Percentiles rank a stretch among this genome's conserved stretches.
These are phyloP conservation scores for Diaporthe aspalathi DNA, from an alignment of 2,329 filamentous ascomycete species.

Conservation along the genomic window DNA sequence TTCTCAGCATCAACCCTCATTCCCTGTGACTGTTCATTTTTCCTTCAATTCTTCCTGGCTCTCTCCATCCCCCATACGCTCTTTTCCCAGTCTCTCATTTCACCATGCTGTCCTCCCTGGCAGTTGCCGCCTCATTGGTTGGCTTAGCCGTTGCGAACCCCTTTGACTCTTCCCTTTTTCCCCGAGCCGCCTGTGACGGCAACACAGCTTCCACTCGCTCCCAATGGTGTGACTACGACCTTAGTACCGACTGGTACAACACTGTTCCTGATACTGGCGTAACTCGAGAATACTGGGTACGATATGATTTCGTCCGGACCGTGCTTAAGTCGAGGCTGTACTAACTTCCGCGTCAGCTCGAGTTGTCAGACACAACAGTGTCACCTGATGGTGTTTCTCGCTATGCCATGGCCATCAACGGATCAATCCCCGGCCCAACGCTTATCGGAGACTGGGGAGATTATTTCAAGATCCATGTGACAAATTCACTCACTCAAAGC, in stretches of 20 bases:
- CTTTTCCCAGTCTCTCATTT: neutral
- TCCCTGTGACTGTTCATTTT: constrained; percentile 7
- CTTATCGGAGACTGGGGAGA: constrained; percentile 51
- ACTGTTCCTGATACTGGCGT: constrained; percentile 53
- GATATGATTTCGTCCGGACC: neutral
- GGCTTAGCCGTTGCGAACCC: constrained; percentile 24
- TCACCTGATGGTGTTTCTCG: constrained; percentile 53
- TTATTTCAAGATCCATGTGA: constrained; percentile 48
- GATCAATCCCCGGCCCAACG: constrained; percentile 34
- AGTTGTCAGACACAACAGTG: constrained; percentile 48
- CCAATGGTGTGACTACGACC: constrained; percentile 55
- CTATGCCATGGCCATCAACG: constrained; percentile 54
- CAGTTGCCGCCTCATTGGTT: constrained; percentile 23
- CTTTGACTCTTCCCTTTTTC: neutral
- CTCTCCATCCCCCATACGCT: neutral
- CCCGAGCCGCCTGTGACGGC: constrained; percentile 35
- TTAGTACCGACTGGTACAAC: constrained; percentile 52
- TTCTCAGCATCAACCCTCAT: constrained; percentile 18
- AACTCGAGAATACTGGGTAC: constrained; percentile 52
- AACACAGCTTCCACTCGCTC: constrained; percentile 46
- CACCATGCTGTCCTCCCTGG: constrained; percentile 27
- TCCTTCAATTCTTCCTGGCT: neutral
- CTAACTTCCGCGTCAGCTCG: constrained; percentile 38
- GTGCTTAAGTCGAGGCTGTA: neutral
- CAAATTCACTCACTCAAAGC: constrained; percentile 48